Conservation (phyloP, 306 rosid genomes). For the Elaeagnus macrophylla region DNA sequence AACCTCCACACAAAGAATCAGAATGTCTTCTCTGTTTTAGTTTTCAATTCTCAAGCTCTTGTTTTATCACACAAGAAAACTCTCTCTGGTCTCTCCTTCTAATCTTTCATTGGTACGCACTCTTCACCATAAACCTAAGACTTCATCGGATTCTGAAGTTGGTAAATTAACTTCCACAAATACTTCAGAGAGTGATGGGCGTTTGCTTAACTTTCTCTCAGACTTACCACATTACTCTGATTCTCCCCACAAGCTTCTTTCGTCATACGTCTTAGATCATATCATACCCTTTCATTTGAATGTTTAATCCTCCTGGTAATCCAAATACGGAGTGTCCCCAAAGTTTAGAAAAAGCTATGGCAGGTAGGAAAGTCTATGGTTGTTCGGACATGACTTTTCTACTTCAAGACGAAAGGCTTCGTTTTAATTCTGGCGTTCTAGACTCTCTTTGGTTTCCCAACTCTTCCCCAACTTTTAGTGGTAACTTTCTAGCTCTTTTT, state of each 20-base stretch:
- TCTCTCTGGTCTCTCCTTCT: no score
- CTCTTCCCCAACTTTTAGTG: slow-evolving; percentile 49
- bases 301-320: slow-evolving; percentile 8
- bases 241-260: slow-evolving; percentile 35
- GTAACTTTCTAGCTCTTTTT: slow-evolving; percentile 13
- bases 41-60: no score
- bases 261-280: slow-evolving; percentile 26
- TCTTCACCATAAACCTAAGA: no score
- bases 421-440: slow-evolving; percentile 46
- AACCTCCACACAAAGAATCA: no score
- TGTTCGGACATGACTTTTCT: slow-evolving; percentile 42
- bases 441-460: slow-evolving; percentile 57
- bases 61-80: no score
- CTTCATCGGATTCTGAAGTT: no score
- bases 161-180: not conserved
- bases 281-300: slow-evolving; percentile 17
- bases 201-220: slow-evolving; percentile 31
- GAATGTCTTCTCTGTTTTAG: no score
- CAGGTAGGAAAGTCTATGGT: slow-evolving; percentile 39
- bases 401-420: slow-evolving; percentile 41
- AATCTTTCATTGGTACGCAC: no score
- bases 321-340: not conserved
- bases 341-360: slow-evolving; percentile 24
- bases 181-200: slow-evolving; percentile 20
- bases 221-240: slow-evolving; percentile 42